Conservation (phyloP, 2,329 filamentous ascomycete genomes). For the Botrytis galanthina region DNA sequence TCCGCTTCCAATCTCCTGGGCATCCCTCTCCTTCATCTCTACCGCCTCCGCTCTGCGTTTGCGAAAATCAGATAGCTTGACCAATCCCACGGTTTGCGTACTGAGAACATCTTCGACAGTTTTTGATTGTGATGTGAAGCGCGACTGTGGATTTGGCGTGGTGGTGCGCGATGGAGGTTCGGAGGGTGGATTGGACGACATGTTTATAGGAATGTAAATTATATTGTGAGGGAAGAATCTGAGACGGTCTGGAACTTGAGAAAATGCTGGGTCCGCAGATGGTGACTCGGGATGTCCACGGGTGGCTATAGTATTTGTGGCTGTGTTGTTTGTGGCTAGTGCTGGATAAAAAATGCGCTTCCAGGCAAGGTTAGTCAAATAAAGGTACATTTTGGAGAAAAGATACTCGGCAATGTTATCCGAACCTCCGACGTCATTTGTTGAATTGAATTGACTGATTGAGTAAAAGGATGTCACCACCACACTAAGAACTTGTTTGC, state of each 20-base stretch:
- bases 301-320: neutral
- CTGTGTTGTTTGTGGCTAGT: neutral
- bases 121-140: slow-evolving; percentile 37
- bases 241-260: neutral
- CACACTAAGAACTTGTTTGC: neutral
- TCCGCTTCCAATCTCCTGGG: slow-evolving; percentile 52
- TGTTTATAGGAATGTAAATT: slow-evolving; percentile 6
- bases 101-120: slow-evolving; percentile 40
- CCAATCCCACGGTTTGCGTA: slow-evolving; percentile 67
- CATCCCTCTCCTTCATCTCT: slow-evolving; percentile 83
- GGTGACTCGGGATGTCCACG: neutral
- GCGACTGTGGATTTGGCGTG: slow-evolving; percentile 35
- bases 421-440: slow-evolving; percentile 1
- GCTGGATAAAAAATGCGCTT: neutral
- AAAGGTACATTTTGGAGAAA: neutral
- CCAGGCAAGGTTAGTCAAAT: no score
- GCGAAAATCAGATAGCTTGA: slow-evolving; percentile 88
- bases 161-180: slow-evolving; percentile 33
- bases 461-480: neutral
- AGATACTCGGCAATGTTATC: neutral
- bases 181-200: slow-evolving; percentile 33
- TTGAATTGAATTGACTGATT: neutral
- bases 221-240: neutral
- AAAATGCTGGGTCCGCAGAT: neutral
- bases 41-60: slow-evolving; percentile 94